Base-by-base conservation (phyloP, 129 eudicot genomes). In the Oenanthe sinensis region DNA sequence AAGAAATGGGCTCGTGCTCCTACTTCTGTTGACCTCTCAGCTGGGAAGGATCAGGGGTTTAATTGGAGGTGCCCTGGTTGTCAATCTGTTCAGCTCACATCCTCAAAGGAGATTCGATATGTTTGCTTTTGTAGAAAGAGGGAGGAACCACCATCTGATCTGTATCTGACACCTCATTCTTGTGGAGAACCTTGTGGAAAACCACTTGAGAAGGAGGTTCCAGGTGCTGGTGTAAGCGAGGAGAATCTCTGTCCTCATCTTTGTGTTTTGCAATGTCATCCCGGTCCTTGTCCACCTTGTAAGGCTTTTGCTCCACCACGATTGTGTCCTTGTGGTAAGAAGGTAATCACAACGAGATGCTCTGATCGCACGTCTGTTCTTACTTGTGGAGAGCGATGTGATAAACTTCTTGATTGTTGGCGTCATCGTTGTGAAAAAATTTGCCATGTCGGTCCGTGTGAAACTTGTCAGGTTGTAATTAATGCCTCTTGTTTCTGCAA, bases 1-100 rank as follows among this genome's bases (percentile, higher is more conserved):
- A 91, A 87, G 90, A 95, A 95, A 89, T 95, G 98, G 97, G 98
- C 97, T 30, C 87, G 96, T 19, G 98, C 98, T 0, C 98, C 98
- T 20, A 91, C 97, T 74, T 95, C 98, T 26, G 75, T 88, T 71
- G 98, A 95, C 75, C 67, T 89, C 62, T 82, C 88, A 40, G 97
- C 97, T 26, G 98, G 89, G 84, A 95, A 89, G 81, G 90, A 87
- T 76, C 98, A 88, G 74, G 97, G 98, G 2, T 90, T 90, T 80
- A 95, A 95, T 75, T 95, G 98, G 98, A 83, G 97, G 13, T 95
- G 97, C 86, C 97, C 97, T 22, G 96, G 97, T 24, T 95, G 98
- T 76, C 98, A 91, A 77, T 86, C 97, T 1, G 98, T 95, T 78
- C 98, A 95, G 87, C 89, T 95, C 52, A 88, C 83, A 14, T 87